These are phyloP conservation scores for Lactarius deliciosus DNA, from an alignment of 768 basidiomycete species.

Conservation along the genomic window DNA sequence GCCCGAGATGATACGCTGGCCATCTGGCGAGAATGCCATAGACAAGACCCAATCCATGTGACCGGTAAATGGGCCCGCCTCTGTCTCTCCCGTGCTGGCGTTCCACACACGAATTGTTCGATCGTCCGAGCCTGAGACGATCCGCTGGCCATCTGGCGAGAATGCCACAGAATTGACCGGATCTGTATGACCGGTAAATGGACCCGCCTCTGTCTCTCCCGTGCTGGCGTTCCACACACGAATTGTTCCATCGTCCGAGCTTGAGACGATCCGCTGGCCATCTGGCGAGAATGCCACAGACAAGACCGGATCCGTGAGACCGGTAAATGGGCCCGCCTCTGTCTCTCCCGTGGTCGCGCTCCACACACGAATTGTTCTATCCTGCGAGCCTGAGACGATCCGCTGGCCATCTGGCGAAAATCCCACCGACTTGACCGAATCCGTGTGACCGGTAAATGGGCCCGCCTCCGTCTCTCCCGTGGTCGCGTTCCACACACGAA, in stretches of 20 bases:
- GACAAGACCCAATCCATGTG: background rate
- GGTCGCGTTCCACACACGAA: too few relatives aligned
- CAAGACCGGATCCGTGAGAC: too few relatives aligned
- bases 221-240: background rate
- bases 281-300: background rate
- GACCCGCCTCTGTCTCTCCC: background rate
- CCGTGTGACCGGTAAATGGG: too few relatives aligned
- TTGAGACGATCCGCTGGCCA: background rate
- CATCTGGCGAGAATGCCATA: background rate
- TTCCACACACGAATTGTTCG: background rate
- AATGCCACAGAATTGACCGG: background rate
- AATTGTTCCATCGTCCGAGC: background rate
- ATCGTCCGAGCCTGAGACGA: background rate
- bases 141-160: background rate
- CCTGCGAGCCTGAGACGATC: too few relatives aligned
- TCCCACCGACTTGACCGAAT: too few relatives aligned
- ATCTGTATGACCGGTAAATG: background rate
- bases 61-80: background rate
- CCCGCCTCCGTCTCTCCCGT: too few relatives aligned
- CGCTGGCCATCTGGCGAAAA: too few relatives aligned
- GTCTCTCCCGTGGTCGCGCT: too few relatives aligned
- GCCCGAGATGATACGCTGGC: background rate
- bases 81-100: background rate
- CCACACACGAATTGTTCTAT: too few relatives aligned
- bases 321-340: too few relatives aligned